Base-by-base conservation (phyloP, 1,284 basidiomycete genomes). In the Grifola frondosa region DNA sequence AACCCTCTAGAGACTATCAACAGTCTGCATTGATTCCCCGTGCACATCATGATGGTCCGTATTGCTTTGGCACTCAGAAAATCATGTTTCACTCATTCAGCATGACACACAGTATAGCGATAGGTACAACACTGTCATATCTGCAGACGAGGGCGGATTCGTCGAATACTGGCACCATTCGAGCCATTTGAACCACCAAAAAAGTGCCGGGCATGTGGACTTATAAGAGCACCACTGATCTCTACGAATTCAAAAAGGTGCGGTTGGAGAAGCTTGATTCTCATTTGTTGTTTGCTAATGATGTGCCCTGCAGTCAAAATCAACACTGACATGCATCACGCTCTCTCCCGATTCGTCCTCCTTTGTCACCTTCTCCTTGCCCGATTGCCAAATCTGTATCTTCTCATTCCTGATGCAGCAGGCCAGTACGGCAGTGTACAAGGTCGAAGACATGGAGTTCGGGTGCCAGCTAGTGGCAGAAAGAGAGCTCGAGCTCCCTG, bases 361-460 rank as follows among this genome's bases (percentile, higher is more conserved):
- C 17, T 97, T 97, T 62, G 88, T 88, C 29, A 92, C 91, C 7
- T 87, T 95, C 61, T 96, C 95, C 28, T 74, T 95, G 0, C 85
- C 89, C n/a, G 92, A 96, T 60, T 85, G 95, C 6, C 88, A 94
- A 64, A 84, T 99, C 34, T 89, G 96, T 37, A 77, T 97, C 35
- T 99, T 97, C 69, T 87, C 86, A 36, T 93, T 97, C 68, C 74
- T 92, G 63, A 97, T 97, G 93, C 91, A 95, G 62, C 91, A 94
- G 63, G 91, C 90, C 1, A 91, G 91, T 2, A 94, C 91, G 9
- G 84, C 90, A 0, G 79, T 91, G 15, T 91, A 88, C 67, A 87
- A 84, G 59, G 81, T 98, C 8, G 96, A 99, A 50, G 94, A 97
- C 64, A 99, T 99, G 96, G 96, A 99, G 62, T 97, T 99, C 60